Conservation (phyloP, 495 filamentous ascomycete genomes). For the Emericellopsis terricola region DNA sequence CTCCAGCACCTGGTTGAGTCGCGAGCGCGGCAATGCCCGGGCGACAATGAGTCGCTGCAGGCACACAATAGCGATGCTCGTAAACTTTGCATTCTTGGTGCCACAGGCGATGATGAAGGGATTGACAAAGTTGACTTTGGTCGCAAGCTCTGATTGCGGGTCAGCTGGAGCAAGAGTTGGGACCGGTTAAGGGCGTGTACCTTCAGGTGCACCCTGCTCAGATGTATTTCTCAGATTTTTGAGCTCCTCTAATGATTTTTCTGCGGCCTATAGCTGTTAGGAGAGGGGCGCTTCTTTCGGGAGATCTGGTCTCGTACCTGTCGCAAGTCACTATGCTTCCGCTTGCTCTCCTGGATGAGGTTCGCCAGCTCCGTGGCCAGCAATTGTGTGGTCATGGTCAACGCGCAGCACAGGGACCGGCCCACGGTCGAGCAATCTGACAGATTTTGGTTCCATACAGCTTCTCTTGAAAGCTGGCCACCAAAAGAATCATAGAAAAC, state of each 20-base stretch:
- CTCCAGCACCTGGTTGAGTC: conserved; percentile 68
- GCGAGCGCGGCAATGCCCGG: conserved; percentile 49
- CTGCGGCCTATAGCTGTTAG: no score
- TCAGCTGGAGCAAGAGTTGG: neutral
- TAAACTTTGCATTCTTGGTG: conserved; percentile 76
- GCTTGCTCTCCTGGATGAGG: conserved; percentile 87
- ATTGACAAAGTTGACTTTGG: conserved; percentile 65
- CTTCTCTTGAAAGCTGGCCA: no score
- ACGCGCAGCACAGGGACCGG: neutral
- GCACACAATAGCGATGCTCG: conserved; percentile 68
- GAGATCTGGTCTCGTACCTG: no score
- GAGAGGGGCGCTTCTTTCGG: no score
- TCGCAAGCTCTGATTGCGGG: conserved; percentile 50
- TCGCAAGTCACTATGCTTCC: conserved; percentile 76
- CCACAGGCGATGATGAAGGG: conserved; percentile 87
- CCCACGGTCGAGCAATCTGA: neutral
- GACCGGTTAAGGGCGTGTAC: conserved; percentile 4
- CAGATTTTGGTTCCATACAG: neutral
- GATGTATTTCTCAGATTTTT: conserved; percentile 39
- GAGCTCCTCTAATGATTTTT: conserved; percentile 82
- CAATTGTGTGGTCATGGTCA: conserved; percentile 81
- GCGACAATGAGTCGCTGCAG: conserved; percentile 75
- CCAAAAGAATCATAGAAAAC: no score
- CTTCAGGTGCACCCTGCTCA: conserved; percentile 1
- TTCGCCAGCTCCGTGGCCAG: conserved; percentile 77